Evolutionary conservation across 2,329 filamentous ascomycete genomes (phyloP).

Genomic region (Tolypocladium ovalisporum): DNA sequence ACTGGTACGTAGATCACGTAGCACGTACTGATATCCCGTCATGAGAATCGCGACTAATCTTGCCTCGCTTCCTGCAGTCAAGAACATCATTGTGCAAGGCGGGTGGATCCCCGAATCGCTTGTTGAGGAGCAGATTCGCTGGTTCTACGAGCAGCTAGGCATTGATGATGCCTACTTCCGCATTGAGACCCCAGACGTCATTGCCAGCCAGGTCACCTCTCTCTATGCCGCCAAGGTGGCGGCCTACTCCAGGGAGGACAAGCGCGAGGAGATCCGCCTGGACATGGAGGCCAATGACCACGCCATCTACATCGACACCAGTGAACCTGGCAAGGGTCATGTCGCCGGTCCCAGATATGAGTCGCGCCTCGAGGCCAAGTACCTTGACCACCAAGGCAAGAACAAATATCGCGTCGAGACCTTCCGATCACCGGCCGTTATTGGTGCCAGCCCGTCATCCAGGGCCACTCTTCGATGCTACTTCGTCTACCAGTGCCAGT

Average conservation of each 20-base stretch:
- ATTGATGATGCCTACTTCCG: slow-evolving; percentile 99
- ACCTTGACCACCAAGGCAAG: slow-evolving; percentile 69
- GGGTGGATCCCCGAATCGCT: slow-evolving; percentile 80
- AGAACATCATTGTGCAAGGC: slow-evolving; percentile 65
- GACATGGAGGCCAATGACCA: slow-evolving; percentile 94
- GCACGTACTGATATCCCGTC: background rate
- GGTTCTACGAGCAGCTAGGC: slow-evolving; percentile 97
- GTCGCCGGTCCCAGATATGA: slow-evolving; percentile 82
- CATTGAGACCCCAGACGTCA: slow-evolving; percentile 74
- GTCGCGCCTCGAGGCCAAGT: slow-evolving; percentile 87
- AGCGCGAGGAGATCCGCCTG: slow-evolving; percentile 84
- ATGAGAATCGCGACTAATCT: background rate
- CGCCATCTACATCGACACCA: slow-evolving; percentile 97
- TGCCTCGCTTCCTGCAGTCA: slow-evolving; percentile 42
- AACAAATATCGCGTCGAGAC: slow-evolving; percentile 89
- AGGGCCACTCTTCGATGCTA: slow-evolving; percentile 89
- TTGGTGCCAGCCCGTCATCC: slow-evolving; percentile 56
- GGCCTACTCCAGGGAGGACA: slow-evolving; percentile 85
- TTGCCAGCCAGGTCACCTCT: slow-evolving; percentile 89
- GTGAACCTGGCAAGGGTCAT: slow-evolving; percentile 71
- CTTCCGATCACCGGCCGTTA: slow-evolving; percentile 78
- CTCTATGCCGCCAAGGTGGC: slow-evolving; percentile 96
- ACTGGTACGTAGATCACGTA: slow-evolving; percentile 39
- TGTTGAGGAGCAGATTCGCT: slow-evolving; percentile 75
- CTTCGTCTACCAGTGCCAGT: slow-evolving; percentile 96